Base-by-base conservation (phyloP, 306 rosid genomes). In the Coriaria nepalensis region DNA sequence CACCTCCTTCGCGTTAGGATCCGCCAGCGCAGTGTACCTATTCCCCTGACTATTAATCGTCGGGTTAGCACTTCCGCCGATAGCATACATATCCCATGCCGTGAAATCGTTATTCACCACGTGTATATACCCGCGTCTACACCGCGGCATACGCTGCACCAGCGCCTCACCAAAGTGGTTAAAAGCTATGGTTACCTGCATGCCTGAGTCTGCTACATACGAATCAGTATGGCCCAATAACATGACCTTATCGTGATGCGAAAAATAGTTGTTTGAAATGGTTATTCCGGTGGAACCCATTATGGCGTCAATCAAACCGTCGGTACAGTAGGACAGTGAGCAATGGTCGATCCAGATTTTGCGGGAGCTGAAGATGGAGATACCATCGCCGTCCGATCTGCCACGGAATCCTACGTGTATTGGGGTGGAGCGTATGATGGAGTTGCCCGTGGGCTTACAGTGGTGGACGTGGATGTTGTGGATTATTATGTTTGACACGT, bases 41-140 rank as follows among this genome's bases (percentile, higher is more conserved):
- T 81, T 81, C 0, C 92, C 85, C 73, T 81, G 92, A 45, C 92
- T 81, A 65, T 81, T 81, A 4, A 81, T 81, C 13, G 92, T 81
- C 2, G 92, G 85, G 5, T 56, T 75, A 0, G 85, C 85, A 3
- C 92, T 81, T 0, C 92, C 92, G 2, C 92, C 92, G 49, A 81
- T 81, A 1, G 92, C 92, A 14, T 81, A 81, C 92, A 81, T 81
- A 60, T 77, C 35, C 92, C 92, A 81, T 68, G 65, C 77, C 0
- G 85, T 81, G 56, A 66, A 77, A 53, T 81, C 92, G 0, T 81
- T 81, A 36, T 81, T 81, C 0, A 81, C 92, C 0, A 81, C 92
- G 32, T 81, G 92, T 0, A 81, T 73, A 0, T 77, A 71, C 0
- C 92, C 92, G 0, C 43, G 58, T 2, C 92, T 68, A 13, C 92